Evolutionary conservation across 805 yeast genomes (phyloP).

Genomic region (Saccharomycopsis oosterbeekiorum): DNA sequence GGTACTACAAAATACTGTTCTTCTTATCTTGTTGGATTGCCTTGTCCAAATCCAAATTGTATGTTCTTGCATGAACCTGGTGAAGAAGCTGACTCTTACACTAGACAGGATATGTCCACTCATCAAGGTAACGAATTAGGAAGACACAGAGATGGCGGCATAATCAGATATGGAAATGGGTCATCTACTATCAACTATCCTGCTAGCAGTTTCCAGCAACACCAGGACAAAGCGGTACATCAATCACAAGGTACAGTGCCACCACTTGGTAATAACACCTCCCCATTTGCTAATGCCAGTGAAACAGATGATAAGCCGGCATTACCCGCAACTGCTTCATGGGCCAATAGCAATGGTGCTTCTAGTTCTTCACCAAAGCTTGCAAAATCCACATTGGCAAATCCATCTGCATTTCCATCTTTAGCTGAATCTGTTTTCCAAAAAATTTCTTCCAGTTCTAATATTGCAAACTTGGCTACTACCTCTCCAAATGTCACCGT

Average conservation of each 20-base stretch:
- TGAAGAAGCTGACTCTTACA: conserved; percentile 93
- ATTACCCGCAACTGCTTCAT: conserved; percentile 63
- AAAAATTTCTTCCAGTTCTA: conserved; percentile 25
- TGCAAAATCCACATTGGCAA: conserved; percentile 24
- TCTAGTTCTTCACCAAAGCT: conserved; percentile 22
- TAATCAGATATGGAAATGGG: conserved; percentile 27
- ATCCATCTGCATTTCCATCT: conserved; percentile 50
- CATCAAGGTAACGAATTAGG: conserved; percentile 45
- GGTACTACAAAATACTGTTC: conserved; percentile 98
- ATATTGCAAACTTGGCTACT: conserved; percentile 8
- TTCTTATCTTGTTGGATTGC: conserved; percentile 87
- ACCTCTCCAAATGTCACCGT: conserved; percentile 4
- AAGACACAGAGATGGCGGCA: conserved; percentile 20
- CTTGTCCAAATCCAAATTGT: conserved; percentile 97
- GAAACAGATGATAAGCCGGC: conserved; percentile 27
- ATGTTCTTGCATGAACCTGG: conserved; percentile 99
- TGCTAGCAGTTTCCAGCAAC: neutral
- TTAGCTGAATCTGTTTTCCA: conserved; percentile 37
- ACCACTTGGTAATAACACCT: conserved; percentile 8
- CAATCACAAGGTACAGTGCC: neutral
- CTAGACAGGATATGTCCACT: conserved; percentile 72
- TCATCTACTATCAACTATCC: neutral
- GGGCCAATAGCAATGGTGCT: conserved; percentile 36
- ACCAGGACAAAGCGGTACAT: neutral
- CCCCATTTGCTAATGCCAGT: neutral